Evolutionary conservation across 148 eudicot genomes (phyloP).

Genomic region (Silene uniflora): DNA sequence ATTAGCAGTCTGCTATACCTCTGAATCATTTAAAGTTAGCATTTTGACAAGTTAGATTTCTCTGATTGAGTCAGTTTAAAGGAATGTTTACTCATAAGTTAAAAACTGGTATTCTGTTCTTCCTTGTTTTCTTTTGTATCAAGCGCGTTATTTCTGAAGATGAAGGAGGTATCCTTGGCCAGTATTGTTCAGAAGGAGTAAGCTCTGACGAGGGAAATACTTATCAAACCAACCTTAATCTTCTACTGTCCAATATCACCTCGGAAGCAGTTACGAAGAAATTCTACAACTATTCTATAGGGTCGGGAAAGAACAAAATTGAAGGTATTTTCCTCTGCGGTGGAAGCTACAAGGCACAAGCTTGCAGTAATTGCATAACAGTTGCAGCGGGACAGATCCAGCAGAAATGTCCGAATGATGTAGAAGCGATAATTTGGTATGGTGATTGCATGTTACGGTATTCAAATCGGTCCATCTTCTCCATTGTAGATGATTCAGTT

Average conservation of each 20-base stretch:
- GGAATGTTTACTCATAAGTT: too few relatives aligned
- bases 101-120: too few relatives aligned
- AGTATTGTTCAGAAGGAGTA: background rate
- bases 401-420: slow-evolving; percentile 22
- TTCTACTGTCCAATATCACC: too few relatives aligned
- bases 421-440: slow-evolving; percentile 25
- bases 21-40: too few relatives aligned
- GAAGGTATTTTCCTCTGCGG: too few relatives aligned
- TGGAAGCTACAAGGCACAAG: slow-evolving; percentile 13
- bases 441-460: slow-evolving; percentile 33
- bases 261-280: slow-evolving; percentile 6
- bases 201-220: too few relatives aligned
- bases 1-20: too few relatives aligned
- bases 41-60: too few relatives aligned
- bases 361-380: slow-evolving; percentile 20
- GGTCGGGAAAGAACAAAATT: slow-evolving; percentile 15
- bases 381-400: slow-evolving; percentile 26
- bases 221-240: too few relatives aligned
- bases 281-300: slow-evolving; percentile 19
- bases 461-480: slow-evolving; percentile 21
- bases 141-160: background rate
- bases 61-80: too few relatives aligned
- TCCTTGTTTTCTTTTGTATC: too few relatives aligned
- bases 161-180: too few relatives aligned
- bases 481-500: slow-evolving; percentile 21